phyloP scores from a whole-genome alignment of 2,329 filamentous ascomycete species.

The Epicoccum sorghinum region DNA sequence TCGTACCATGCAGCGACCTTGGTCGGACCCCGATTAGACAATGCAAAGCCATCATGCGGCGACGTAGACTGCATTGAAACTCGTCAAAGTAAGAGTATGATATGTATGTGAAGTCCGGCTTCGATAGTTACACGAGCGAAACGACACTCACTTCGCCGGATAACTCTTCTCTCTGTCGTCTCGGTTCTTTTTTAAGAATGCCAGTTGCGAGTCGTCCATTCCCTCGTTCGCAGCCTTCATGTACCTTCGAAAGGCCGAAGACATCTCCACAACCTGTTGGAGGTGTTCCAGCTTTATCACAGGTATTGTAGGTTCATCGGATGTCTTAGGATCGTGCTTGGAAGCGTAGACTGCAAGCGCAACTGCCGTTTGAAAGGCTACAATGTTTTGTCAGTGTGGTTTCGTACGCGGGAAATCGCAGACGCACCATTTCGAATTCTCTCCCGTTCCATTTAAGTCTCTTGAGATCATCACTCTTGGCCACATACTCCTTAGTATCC shows the following conservation, averaged over 20 bases:
- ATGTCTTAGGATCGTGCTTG: not conserved
- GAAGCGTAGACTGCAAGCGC: conserved; percentile 2
- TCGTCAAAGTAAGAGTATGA: too few species aligned
- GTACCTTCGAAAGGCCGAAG: not conserved
- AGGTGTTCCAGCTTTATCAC: not conserved
- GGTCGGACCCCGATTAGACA: too few species aligned
- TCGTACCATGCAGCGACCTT: too few species aligned
- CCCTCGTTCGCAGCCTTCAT: not conserved
- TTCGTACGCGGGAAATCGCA: not conserved
- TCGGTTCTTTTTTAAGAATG: not conserved
- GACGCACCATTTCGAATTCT: conserved; percentile 37
- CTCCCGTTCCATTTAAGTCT: conserved; percentile 36
- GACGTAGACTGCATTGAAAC: too few species aligned
- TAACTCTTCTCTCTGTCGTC: too few species aligned
- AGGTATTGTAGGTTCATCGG: not conserved
- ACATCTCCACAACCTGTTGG: not conserved
- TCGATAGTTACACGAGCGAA: too few species aligned
- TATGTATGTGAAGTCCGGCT: too few species aligned
- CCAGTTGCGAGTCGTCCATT: not conserved
- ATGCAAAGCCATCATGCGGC: too few species aligned
- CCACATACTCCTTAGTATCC: conserved; percentile 24
- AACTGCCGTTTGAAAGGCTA: conserved; percentile 5
- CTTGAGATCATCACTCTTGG: conserved; percentile 17
- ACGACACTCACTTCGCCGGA: too few species aligned
- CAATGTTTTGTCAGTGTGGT: not conserved